Evolutionary conservation across 176 grass and related monocot species (phyloP).

Genomic region (maize (Zea mays)): DNA sequence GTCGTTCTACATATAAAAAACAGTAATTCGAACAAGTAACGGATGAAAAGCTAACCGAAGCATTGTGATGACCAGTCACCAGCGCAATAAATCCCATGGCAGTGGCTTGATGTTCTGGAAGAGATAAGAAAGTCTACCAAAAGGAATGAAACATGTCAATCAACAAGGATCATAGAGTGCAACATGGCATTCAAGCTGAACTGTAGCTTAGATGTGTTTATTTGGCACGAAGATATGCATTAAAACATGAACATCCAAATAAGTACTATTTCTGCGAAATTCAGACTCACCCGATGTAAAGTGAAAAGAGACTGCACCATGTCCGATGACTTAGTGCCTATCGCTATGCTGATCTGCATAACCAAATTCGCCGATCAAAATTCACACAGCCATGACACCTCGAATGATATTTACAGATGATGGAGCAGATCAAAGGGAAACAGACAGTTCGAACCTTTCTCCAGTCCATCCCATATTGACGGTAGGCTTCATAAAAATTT

Average conservation of each 20-base stretch:
- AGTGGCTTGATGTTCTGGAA: conserved; percentile 60
- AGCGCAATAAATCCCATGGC: conserved; percentile 65
- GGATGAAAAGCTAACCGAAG: conserved; percentile 41
- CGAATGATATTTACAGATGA: conserved; percentile 6
- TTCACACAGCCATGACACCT: background rate
- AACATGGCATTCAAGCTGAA: too few relatives aligned
- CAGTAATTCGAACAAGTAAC: conserved; percentile 2
- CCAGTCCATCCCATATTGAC: conserved; percentile 59
- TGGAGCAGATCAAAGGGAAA: background rate
- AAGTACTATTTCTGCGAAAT: conserved; percentile 13
- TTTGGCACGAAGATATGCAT: background rate
- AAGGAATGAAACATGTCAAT: conserved; percentile 32
- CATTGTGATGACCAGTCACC: conserved; percentile 58
- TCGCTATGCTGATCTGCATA: conserved; percentile 42
- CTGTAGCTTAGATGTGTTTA: background rate
- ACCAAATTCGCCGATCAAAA: conserved; percentile 18
- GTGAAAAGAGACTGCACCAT: conserved; percentile 52
- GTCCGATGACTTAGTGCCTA: conserved; percentile 40
- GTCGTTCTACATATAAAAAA: background rate
- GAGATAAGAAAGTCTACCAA: conserved; percentile 71
- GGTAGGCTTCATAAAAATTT: conserved; percentile 64
- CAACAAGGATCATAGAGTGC: background rate
- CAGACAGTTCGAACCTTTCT: conserved; percentile 43
- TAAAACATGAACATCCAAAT: conserved; percentile 3
- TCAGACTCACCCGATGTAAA: conserved; percentile 46